A percentile compares a stretch with the other conserved stretches of the same genome.
Conservation (phyloP, 495 filamentous ascomycete species). For the Chaetomium tenue region DNA sequence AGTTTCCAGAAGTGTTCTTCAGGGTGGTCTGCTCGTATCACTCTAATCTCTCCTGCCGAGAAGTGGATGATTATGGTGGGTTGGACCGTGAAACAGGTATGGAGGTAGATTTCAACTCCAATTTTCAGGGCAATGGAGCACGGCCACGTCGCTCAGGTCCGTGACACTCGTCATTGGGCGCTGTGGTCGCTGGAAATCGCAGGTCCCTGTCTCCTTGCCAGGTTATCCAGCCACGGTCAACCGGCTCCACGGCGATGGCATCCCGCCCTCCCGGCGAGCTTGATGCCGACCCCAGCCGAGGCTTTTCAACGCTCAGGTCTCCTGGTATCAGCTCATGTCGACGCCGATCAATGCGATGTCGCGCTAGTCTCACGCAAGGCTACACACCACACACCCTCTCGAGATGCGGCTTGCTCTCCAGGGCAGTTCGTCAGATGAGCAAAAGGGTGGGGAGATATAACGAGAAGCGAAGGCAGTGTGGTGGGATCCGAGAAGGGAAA, state of each 20-base stretch:
- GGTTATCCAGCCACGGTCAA: slow-evolving; percentile 14
- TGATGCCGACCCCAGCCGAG: slow-evolving; percentile 28
- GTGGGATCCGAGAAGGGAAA: slow-evolving; percentile 13
- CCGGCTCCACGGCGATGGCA: slow-evolving; percentile 21
- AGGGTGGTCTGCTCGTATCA: slow-evolving; percentile 15
- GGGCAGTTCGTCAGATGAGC: slow-evolving; percentile 4
- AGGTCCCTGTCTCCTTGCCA: background rate
- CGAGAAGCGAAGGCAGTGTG: background rate
- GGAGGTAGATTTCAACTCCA: slow-evolving; percentile 1
- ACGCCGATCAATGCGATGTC: slow-evolving; percentile 29
- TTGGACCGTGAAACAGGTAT: slow-evolving; percentile 18
- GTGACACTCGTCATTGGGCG: slow-evolving; percentile 29
- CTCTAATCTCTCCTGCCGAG: background rate
- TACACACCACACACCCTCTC: slow-evolving; percentile 8
- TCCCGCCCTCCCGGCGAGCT: slow-evolving; percentile 16
- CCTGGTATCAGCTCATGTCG: slow-evolving; percentile 17
- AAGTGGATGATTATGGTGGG: slow-evolving; percentile 11
- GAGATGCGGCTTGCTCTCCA: slow-evolving; percentile 11
- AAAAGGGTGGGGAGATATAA: slow-evolving; percentile 16
- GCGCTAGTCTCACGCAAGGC: slow-evolving; percentile 2
- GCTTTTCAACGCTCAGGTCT: slow-evolving; percentile 23
- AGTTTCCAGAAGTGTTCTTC: slow-evolving; percentile 33
- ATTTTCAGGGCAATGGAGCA: slow-evolving; percentile 16
- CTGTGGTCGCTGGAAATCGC: slow-evolving; percentile 16
- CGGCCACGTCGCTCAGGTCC: slow-evolving; percentile 20